Percentiles rank a stretch among this genome's conserved stretches.
These are phyloP conservation scores for Colletotrichum nymphaeae DNA, from an alignment of 2,329 filamentous ascomycete species.

Conservation along the genomic window DNA sequence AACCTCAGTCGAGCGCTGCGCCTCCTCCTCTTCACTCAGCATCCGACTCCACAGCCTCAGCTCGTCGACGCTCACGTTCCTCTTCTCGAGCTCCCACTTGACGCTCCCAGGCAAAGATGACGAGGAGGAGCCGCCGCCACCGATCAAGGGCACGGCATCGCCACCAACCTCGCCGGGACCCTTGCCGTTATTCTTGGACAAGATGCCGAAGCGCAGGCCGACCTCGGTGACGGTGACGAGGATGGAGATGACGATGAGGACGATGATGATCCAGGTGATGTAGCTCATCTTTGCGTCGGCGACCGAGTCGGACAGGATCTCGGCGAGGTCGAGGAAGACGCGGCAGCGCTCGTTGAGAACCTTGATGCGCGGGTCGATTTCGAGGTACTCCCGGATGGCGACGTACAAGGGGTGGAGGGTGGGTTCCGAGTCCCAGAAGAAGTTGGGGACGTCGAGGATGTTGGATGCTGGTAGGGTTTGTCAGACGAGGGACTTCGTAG, in stretches of 20 bases:
- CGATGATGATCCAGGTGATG: conserved; percentile 98
- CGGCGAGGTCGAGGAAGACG: conserved; percentile 95
- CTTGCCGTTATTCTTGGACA: conserved; percentile 56
- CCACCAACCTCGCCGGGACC: conserved; percentile 7
- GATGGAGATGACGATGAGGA: conserved; percentile 91
- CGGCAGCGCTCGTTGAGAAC: conserved; percentile 97
- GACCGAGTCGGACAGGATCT: conserved; percentile 92
- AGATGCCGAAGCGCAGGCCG: conserved; percentile 82
- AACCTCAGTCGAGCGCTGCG: conserved; percentile 12
- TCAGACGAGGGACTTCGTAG: background rate
- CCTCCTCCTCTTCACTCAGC: conserved; percentile 37
- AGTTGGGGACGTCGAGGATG: conserved; percentile 94
- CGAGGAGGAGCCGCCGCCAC: background rate
- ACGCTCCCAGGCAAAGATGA: conserved; percentile 22
- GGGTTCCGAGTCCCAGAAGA: conserved; percentile 98
- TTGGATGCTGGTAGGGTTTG: conserved; percentile 77
- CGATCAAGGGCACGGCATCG: conserved; percentile 8
- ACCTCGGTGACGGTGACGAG: conserved; percentile 92
- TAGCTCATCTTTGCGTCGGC: conserved; percentile 94
- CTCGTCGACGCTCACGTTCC: conserved; percentile 37
- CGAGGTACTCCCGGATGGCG: conserved; percentile 95
- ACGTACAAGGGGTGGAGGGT: conserved; percentile 94
- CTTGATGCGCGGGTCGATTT: conserved; percentile 95
- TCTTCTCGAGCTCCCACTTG: conserved; percentile 33
- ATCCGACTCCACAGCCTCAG: conserved; percentile 39